phyloP scores from a whole-genome alignment of 139 green algal genomes.

The Haematococcus sp. region DNA sequence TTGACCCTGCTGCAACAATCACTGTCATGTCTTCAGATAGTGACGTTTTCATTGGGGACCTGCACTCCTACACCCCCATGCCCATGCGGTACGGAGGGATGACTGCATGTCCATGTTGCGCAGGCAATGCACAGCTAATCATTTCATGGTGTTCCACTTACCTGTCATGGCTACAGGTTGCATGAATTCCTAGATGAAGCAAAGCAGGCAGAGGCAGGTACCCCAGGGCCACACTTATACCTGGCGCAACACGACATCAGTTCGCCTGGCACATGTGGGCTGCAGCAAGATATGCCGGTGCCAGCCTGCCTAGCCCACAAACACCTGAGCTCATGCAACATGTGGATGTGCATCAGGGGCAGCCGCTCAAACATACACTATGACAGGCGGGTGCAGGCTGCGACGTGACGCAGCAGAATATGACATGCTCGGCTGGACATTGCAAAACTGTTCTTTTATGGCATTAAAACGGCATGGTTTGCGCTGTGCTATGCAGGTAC shows the following conservation, averaged over 20 bases:
- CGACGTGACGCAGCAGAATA: too few relatives aligned
- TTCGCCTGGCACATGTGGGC: background rate
- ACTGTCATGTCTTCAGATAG: background rate
- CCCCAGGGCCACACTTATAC: background rate
- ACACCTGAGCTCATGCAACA: constrained; percentile 33
- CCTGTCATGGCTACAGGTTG: background rate
- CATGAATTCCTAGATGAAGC: constrained; percentile 1
- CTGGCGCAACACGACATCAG: constrained; percentile 2
- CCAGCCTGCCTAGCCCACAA: constrained; percentile 35
- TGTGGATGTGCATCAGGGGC: constrained; percentile 65
- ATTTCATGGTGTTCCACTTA: background rate
- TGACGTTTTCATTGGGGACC: constrained; percentile 2
- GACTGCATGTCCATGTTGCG: background rate
- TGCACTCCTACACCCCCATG: background rate
- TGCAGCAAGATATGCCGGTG: constrained; percentile 31
- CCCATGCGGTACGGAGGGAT: background rate
- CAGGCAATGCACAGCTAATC: background rate
- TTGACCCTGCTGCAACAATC: background rate
- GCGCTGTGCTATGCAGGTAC: constrained; percentile 40
- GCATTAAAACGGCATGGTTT: too few relatives aligned
- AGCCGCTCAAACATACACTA: constrained; percentile 73
- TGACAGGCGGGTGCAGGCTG: constrained; percentile 42
- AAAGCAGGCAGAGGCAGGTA: background rate
- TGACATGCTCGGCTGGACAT: too few relatives aligned
- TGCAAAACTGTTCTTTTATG: too few relatives aligned